Percentiles rank a stretch among this genome's conserved stretches.
phyloP scores from a whole-genome alignment of 2,329 filamentous ascomycete genomes.

The Ophioceras dolichostomum region DNA sequence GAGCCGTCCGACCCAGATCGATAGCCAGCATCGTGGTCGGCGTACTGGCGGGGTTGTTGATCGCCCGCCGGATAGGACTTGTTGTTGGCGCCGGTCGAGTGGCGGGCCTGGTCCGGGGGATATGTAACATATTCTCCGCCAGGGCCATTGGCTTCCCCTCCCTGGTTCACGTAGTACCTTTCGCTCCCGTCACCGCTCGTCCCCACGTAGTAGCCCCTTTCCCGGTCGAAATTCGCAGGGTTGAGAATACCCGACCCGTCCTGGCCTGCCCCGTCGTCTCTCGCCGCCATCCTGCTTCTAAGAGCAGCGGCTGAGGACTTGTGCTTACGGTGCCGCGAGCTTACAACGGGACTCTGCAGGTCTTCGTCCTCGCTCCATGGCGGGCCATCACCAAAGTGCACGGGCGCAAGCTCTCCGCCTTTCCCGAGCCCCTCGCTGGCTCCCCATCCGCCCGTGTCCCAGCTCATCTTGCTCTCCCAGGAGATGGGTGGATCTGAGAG shows the following conservation, averaged over 20 bases:
- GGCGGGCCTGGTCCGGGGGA: conserved; percentile 49
- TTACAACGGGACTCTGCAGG: conserved; percentile 80
- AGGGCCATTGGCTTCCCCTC: conserved; percentile 59
- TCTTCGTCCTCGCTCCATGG: conserved; percentile 96
- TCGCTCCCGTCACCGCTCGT: conserved; percentile 60
- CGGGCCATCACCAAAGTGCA: conserved; percentile 76
- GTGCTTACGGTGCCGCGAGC: conserved; percentile 74
- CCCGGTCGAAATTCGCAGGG: conserved; percentile 40
- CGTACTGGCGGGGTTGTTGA: conserved; percentile 31
- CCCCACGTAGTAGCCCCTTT: conserved; percentile 54
- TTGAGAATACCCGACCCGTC: conserved; percentile 28
- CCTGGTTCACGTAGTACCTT: conserved; percentile 61
- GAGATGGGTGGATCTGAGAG: conserved; percentile 70
- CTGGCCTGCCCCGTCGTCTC: neutral
- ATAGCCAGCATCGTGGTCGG: conserved; percentile 35
- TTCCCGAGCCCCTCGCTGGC: conserved; percentile 43
- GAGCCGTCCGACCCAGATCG: conserved; percentile 45
- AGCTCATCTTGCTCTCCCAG: conserved; percentile 59
- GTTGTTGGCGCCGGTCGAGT: conserved; percentile 29
- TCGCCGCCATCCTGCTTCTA: conserved; percentile 24
- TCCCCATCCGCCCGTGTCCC: conserved; percentile 37
- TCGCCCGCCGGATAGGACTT: conserved; percentile 27
- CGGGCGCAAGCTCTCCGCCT: conserved; percentile 63
- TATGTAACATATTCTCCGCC: conserved; percentile 76
- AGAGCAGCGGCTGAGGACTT: conserved; percentile 51